These are phyloP conservation scores for Tilletia walkeri DNA, from an alignment of 1,284 basidiomycete species.

Conservation along the genomic window DNA sequence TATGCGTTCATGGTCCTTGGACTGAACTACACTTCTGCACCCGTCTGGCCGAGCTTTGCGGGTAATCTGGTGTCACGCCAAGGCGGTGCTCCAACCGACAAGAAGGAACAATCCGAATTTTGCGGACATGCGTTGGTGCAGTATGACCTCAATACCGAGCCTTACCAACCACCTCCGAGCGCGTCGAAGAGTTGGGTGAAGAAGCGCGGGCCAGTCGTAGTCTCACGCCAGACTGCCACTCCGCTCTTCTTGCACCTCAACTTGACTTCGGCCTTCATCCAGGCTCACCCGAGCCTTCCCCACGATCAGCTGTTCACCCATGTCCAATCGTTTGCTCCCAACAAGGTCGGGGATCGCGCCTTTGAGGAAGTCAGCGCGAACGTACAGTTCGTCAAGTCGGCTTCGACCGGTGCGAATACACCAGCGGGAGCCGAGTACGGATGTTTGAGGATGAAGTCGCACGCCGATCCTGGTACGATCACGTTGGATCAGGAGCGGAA, in stretches of 20 bases:
- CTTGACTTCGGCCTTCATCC: constrained; percentile 4
- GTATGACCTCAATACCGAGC: not conserved
- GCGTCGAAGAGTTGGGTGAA: not conserved
- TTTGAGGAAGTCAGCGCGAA: constrained; percentile 2
- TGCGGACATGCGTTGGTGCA: constrained; percentile 10
- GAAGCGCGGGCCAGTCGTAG: not conserved
- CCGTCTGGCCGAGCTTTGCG: constrained; percentile 11
- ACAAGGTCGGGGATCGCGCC: constrained; percentile 5
- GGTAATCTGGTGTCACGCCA: not conserved
- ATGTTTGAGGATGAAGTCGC: not conserved
- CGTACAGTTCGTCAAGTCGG: not conserved
- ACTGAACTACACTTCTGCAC: constrained; percentile 14
- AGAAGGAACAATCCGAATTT: not conserved
- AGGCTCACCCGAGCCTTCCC: not conserved
- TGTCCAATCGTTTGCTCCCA: not conserved
- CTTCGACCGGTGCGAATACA: not conserved
- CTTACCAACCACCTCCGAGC: not conserved
- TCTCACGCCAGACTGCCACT: not conserved
- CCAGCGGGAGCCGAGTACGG: not conserved
- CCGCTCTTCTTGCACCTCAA: constrained; percentile 15
- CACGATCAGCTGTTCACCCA: constrained; percentile 10
- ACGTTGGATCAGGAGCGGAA: not conserved
- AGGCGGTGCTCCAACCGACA: not conserved
- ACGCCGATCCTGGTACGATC: not conserved
- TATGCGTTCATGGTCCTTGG: constrained; percentile 16